Base-by-base conservation (phyloP, 1,284 basidiomycete genomes). In the Ceratobasidium sp. region DNA sequence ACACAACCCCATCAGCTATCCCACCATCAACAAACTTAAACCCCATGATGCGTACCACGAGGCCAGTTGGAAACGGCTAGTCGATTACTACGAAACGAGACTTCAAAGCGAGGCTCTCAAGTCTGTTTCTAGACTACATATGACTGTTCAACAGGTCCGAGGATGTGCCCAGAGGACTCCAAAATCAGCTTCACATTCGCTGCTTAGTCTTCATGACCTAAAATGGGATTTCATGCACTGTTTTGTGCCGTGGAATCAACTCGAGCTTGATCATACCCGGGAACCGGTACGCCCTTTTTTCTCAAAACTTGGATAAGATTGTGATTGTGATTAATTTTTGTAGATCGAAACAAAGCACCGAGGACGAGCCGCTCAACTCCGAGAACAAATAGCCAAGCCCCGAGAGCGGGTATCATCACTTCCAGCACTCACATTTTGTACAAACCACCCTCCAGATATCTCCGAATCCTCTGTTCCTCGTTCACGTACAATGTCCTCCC, bases 31-130 rank as follows among this genome's bases (percentile, higher is more conserved):
- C 14, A n/a, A 23, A 16, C 28, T 55, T 6, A 28, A 55, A 16
- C 52, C 52, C 8, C n/a, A 28, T 28, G 52, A 55, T 32, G 52
- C 52, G 14, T 55, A 55, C 28, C 14, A 23, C 52, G 52, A 55
- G 16, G 8, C 52, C 21, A 28, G 18, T 6, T 55, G 52, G 52
- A 55, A 55, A 55, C 52, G 52, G 2, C 26, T 21, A 21, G 52
- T 55, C 26, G 52, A 55, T 28, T 16, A 21, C 21, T 55, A 28
- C 52, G 52, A 55, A 55, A 55, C 52, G 16, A n/a, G 52, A 28
- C 26, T 55, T 5, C 5, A 55, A 16, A 55, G 52, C 26, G 6
- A 21, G 18, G 52, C 52, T 23, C 52, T 55, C 2, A 21, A 28
- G 14, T 8, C 18, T 21, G 16, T 16, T 6, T n/a, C 21, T 28